A percentile compares a stretch with the other conserved stretches of the same genome.
phyloP scores from a whole-genome alignment of 139 green algal genomes.

The Limnomonas spitsbergensis region DNA sequence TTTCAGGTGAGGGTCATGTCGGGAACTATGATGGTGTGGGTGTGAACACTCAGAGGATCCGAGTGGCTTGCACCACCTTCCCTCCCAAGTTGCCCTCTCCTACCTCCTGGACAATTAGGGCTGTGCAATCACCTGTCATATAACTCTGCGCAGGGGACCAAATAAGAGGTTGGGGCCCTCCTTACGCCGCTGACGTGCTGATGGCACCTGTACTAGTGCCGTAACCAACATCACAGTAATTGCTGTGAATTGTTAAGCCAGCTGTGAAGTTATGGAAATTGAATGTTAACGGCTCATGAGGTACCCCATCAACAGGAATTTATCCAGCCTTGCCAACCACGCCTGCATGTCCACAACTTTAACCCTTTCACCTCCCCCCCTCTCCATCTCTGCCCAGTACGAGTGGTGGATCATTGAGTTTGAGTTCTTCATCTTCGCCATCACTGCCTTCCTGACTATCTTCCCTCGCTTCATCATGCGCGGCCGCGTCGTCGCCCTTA shows the following conservation, averaged over 20 bases:
- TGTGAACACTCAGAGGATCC: not conserved
- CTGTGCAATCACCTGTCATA: no score
- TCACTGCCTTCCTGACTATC: slow-evolving; percentile 13
- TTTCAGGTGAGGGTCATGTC: slow-evolving; percentile 29
- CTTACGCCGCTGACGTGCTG: no score
- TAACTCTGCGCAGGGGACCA: no score
- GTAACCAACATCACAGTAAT: no score
- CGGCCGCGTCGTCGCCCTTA: slow-evolving; percentile 19
- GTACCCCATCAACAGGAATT: not conserved
- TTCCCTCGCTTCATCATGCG: slow-evolving; percentile 29
- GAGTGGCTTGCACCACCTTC: not conserved
- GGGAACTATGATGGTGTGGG: not conserved
- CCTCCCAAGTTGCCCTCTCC: not conserved
- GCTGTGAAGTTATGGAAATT: no score
- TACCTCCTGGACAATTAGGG: no score
- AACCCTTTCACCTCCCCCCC: slow-evolving; percentile 15
- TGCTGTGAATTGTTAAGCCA: no score
- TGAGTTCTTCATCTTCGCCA: slow-evolving; percentile 24
- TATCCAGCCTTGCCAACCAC: not conserved
- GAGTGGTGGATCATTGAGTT: slow-evolving; percentile 35
- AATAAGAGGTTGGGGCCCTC: no score
- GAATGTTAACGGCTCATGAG: not conserved
- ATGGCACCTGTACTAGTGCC: no score
- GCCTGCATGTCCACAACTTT: slow-evolving; percentile 1
- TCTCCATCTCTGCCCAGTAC: slow-evolving; percentile 13